Base-by-base conservation (phyloP, 805 yeast genomes). In the Saccharomycopsis vini region DNA sequence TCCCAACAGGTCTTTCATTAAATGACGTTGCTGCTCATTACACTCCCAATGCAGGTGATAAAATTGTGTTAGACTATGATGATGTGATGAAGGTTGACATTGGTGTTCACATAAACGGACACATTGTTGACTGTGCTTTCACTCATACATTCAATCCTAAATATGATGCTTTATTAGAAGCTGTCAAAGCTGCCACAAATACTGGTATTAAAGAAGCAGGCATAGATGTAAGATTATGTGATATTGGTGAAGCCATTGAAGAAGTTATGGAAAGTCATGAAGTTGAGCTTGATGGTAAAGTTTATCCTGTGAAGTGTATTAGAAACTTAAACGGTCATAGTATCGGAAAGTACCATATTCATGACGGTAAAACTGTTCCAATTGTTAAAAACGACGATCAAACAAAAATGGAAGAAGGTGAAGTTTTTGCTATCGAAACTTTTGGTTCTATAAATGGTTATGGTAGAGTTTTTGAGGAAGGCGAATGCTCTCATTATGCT, bases 391-490 rank as follows among this genome's bases (percentile, higher is more conserved):
- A 85, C 56, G 90, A 88, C 5, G 98, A 92, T 61, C 75, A 75
- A 62, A 92, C 97, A 9, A 90, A 90, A 72, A 90, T 92, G 96
- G 99, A 92, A 62, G 99, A 92, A 68, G 96, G 96, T 51, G 98
- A 92, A 63, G 81, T 87, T 2, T 90, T 86, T 69, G 99, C 99
- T 49, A 90, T 92, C 58, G 99, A 92, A 66, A 92, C 99, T 2
- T 92, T 92, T 58, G 98, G 98, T 10, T 76, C 95, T 36, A 92
- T 98, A 1, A 48, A 48, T 38, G 99, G 99, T 50, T 75, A 82
- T 47, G 99, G 97, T 30, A 81, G 80, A 54, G 97, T 92, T 29
- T 67, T 80, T 39, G 67, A 78, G 5, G 81, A 78, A 49, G 98
- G 98, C 37, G 98, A 92, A 64, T 82, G 90, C 56, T 88, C 97